Percentiles rank a stretch among this genome's conserved stretches.
Conservation (phyloP, 2,329 filamentous ascomycete genomes). For the Trichoderma atrobrunneum region DNA sequence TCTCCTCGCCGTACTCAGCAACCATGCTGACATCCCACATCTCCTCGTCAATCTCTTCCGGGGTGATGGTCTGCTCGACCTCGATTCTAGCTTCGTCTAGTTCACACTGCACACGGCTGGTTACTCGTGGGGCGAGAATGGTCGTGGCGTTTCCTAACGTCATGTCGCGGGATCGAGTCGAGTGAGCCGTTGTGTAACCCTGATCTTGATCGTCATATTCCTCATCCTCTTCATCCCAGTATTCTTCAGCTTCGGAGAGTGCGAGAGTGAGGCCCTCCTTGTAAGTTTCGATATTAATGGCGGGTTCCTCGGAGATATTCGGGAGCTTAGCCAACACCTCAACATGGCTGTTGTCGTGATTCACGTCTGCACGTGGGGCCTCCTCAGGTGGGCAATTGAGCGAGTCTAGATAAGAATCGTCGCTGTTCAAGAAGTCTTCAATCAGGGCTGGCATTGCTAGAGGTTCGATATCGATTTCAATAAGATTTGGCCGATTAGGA, state of each 20-base stretch:
- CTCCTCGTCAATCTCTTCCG: slow-evolving; percentile 83
- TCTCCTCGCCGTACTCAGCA: slow-evolving; percentile 92
- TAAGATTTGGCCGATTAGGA: background rate
- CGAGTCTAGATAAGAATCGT: slow-evolving; percentile 31
- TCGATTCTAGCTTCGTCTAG: slow-evolving; percentile 62
- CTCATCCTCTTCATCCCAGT: slow-evolving; percentile 77
- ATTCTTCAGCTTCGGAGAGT: slow-evolving; percentile 58
- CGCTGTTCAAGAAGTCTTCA: slow-evolving; percentile 23
- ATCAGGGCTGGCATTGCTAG: background rate
- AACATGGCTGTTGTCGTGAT: slow-evolving; percentile 26
- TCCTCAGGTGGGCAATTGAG: slow-evolving; percentile 28
- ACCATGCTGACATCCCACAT: slow-evolving; percentile 96
- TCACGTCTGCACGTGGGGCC: slow-evolving; percentile 26
- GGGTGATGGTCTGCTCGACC: slow-evolving; percentile 66
- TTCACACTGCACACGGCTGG: slow-evolving; percentile 67
- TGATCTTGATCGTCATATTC: slow-evolving; percentile 57
- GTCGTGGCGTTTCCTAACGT: slow-evolving; percentile 51
- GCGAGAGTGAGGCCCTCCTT: slow-evolving; percentile 28
- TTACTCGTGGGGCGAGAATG: slow-evolving; percentile 70
- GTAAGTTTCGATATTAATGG: slow-evolving; percentile 24
- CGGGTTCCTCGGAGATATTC: slow-evolving; percentile 33
- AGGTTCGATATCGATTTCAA: background rate
- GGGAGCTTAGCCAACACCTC: slow-evolving; percentile 30
- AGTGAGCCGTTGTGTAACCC: slow-evolving; percentile 75
- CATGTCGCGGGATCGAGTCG: slow-evolving; percentile 66